These are phyloP conservation scores for Penicillium bialowiezense DNA, from an alignment of 495 filamentous ascomycete genomes.

Conservation along the genomic window DNA sequence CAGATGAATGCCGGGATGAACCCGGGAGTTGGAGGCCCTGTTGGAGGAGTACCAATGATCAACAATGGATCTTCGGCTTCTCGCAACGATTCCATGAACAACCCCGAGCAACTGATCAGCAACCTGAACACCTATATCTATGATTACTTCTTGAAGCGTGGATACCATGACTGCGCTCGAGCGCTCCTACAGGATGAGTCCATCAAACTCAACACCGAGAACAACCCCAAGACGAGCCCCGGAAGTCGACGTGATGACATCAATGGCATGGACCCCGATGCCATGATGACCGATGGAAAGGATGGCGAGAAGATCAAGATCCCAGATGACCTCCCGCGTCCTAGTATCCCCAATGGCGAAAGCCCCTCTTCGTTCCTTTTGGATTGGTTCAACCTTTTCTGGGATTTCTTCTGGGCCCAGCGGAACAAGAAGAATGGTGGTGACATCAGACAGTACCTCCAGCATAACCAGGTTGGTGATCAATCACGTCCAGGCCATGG, in stretches of 20 bases:
- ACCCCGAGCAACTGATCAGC: conserved; percentile 61
- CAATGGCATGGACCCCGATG: conserved; percentile 76
- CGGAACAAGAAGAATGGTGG: conserved; percentile 57
- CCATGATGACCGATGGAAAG: conserved; percentile 80
- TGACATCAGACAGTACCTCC: conserved; percentile 66
- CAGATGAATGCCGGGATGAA: conserved; percentile 71
- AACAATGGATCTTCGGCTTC: conserved; percentile 59
- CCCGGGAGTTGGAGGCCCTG: conserved; percentile 57
- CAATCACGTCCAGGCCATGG: neutral
- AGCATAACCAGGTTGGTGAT: conserved; percentile 72
- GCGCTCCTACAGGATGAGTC: conserved; percentile 56
- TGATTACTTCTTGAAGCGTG: conserved; percentile 86
- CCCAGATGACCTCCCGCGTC: conserved; percentile 75
- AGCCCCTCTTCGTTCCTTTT: conserved; percentile 73
- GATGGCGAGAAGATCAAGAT: conserved; percentile 69
- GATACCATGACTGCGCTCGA: conserved; percentile 76
- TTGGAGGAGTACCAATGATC: conserved; percentile 69
- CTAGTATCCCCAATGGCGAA: conserved; percentile 61
- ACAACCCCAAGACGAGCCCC: conserved; percentile 56
- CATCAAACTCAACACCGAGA: conserved; percentile 55
- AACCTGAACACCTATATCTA: conserved; percentile 97
- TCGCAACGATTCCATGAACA: conserved; percentile 46
- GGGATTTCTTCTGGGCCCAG: conserved; percentile 85
- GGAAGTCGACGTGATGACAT: conserved; percentile 60
- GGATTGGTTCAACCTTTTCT: conserved; percentile 96